phyloP scores from a whole-genome alignment of 2,329 filamentous ascomycete species.

The Venturia nashicola region DNA sequence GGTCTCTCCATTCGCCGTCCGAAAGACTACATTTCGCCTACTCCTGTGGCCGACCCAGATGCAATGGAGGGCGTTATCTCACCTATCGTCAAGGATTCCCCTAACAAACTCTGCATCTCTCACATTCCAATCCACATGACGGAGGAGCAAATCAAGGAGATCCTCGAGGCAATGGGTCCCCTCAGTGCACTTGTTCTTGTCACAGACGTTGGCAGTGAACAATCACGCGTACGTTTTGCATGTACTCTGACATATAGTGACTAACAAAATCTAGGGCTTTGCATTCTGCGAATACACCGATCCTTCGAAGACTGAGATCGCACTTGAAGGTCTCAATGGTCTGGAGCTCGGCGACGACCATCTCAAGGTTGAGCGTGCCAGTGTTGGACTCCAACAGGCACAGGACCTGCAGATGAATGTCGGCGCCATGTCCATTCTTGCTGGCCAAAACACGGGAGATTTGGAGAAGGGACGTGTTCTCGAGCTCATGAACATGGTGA shows the following conservation, averaged over 20 bases:
- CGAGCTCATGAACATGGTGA: conserved; percentile 97
- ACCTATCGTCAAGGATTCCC: conserved; percentile 73
- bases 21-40: conserved; percentile 81
- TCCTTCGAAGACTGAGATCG: conserved; percentile 63
- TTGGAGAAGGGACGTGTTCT: conserved; percentile 73
- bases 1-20: conserved; percentile 73
- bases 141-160: conserved; percentile 83
- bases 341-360: conserved; percentile 86
- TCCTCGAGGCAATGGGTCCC: conserved; percentile 82
- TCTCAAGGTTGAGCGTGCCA: conserved; percentile 77
- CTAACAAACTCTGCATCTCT: conserved; percentile 87
- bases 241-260: conserved; percentile 12
- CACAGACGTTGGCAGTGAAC: conserved; percentile 66
- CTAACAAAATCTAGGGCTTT: conserved; percentile 53
- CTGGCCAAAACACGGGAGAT: conserved; percentile 71
- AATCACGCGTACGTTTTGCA: conserved; percentile 60
- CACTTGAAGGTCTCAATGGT: conserved; percentile 79
- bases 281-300: conserved; percentile 94
- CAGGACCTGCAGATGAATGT: conserved; percentile 89
- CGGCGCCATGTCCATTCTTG: conserved; percentile 95
- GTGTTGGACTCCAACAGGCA: conserved; percentile 87
- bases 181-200: conserved; percentile 85
- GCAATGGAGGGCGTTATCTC: conserved; percentile 69
- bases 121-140: conserved; percentile 81
- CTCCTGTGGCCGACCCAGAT: conserved; percentile 60